Base-by-base conservation (phyloP, 352 stramenopile species). In the Phytophthora pistaciae region DNA sequence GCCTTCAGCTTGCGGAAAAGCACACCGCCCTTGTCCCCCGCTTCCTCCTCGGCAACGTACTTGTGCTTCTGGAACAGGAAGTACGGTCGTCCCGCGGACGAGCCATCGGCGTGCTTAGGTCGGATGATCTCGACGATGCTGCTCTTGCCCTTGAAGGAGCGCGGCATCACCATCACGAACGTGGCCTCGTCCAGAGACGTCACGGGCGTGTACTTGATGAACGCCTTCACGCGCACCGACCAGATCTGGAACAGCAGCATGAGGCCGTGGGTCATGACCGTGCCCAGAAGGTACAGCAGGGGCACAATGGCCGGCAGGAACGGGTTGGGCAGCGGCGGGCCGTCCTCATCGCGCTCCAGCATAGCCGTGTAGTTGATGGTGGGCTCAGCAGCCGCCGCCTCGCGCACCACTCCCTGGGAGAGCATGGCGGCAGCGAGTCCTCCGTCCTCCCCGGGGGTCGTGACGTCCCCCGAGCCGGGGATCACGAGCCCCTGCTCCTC, bases 1-100 rank as follows among this genome's bases (percentile, higher is more conserved):
- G 89, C 85, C 56, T 87, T 86, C 6, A 97, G 69, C 73, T 97
- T 96, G 20, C 75, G 75, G 65, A 97, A 97, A 1, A 92, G 78
- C n/a, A 96, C 75, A 2, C 64, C 68, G 14, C 79, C 79, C n/a
- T 91, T 90, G 60, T 87, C 82, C 16, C 82, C 78, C 21, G 75
- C 76, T 49, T 83, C 82, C 60, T 84, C 77, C 50, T 91, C 82
- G 1, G 86, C 87, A 5, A 95, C 75, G 64, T 97, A 97, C 72
- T 97, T 97, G 82, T 93, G 88, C 77, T 96, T 97, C 68, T 97
- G 90, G 65, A 97, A 97, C 52, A 95, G 66, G 56, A 97, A 97
- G 56, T 91, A 96, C 21, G 82, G 80, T 3, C 75, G 75, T 40
- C 74, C 74, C 40, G 82, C 78, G 6, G 78, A 74, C 3, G 70